Percentiles rank a stretch among this genome's conserved stretches.
phyloP scores from a whole-genome alignment of 2,329 filamentous ascomycete genomes.

The Bipolaris oryzae region DNA sequence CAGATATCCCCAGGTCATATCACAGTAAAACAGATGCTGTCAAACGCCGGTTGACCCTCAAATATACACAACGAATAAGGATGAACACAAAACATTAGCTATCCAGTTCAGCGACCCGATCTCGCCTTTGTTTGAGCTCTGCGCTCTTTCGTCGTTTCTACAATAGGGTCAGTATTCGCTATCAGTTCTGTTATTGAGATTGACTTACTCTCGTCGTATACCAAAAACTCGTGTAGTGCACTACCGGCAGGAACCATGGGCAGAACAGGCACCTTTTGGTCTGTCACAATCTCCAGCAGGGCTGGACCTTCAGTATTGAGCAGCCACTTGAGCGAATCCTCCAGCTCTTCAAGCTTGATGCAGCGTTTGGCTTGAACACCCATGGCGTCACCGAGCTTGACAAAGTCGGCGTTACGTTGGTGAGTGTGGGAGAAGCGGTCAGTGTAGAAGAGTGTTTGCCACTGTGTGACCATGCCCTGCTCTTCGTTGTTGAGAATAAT shows the following conservation, averaged over 20 bases:
- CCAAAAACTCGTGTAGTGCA: slow-evolving; percentile 89
- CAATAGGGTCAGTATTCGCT: slow-evolving; percentile 10
- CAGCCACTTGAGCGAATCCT: slow-evolving; percentile 82
- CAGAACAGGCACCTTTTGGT: slow-evolving; percentile 89
- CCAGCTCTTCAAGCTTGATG: slow-evolving; percentile 75
- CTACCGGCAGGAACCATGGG: slow-evolving; percentile 94
- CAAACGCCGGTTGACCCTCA: slow-evolving; percentile 28
- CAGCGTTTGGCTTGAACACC: slow-evolving; percentile 76
- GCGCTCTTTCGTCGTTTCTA: slow-evolving; percentile 34
- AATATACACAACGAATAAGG: slow-evolving; percentile 27
- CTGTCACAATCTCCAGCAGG: slow-evolving; percentile 87
- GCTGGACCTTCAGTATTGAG: slow-evolving; percentile 86
- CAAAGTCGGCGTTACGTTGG: slow-evolving; percentile 93
- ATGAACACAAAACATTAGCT: slow-evolving; percentile 14
- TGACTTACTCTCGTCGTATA: slow-evolving; percentile 76
- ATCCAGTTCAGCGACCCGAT: slow-evolving; percentile 31
- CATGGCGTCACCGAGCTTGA: slow-evolving; percentile 92
- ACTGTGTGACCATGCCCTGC: slow-evolving; percentile 98
- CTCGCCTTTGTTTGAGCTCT: slow-evolving; percentile 40
- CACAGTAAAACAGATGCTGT: slow-evolving; percentile 1
- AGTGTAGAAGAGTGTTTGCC: slow-evolving; percentile 97
- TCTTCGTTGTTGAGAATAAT: slow-evolving; percentile 96
- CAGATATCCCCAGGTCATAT: not conserved
- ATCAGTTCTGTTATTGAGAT: not conserved
- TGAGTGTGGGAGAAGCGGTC: slow-evolving; percentile 93